phyloP scores from a whole-genome alignment of 2,329 filamentous ascomycete species.

The Cladosporium sp. region DNA sequence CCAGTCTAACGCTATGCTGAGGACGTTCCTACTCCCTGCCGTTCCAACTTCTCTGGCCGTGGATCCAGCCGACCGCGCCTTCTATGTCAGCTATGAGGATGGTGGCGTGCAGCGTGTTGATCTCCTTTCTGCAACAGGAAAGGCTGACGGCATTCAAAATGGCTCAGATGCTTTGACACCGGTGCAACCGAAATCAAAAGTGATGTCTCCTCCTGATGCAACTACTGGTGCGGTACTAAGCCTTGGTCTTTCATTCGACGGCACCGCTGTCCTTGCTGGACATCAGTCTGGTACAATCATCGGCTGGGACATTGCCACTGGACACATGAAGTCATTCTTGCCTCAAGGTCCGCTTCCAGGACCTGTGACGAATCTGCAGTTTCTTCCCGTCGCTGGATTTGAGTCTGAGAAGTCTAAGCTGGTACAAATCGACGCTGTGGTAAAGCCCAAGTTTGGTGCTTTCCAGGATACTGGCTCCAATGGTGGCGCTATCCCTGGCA shows the following conservation, averaged over 20 bases:
- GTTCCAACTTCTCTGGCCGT: constrained; percentile 67
- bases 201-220: constrained; percentile 27
- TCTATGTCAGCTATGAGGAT: constrained; percentile 76
- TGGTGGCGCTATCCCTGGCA: constrained; percentile 42
- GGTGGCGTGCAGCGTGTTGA: constrained; percentile 76
- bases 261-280: constrained; percentile 72
- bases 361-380: constrained; percentile 75
- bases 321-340: constrained; percentile 62
- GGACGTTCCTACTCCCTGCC: constrained; percentile 76
- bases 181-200: constrained; percentile 34
- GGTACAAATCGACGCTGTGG: constrained; percentile 55
- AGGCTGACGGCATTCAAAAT: constrained; percentile 19
- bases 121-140: constrained; percentile 48
- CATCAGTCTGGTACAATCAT: constrained; percentile 75
- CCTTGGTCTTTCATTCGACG: constrained; percentile 74
- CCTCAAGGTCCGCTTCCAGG: constrained; percentile 63
- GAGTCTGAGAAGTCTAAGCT: constrained; percentile 32
- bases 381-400: constrained; percentile 58
- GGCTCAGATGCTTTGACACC: constrained; percentile 21
- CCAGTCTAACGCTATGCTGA: constrained; percentile 66
- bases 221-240: constrained; percentile 64
- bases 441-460: constrained; percentile 75
- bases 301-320: constrained; percentile 72
- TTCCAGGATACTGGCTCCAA: constrained; percentile 27
- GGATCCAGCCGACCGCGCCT: constrained; percentile 76